Evolutionary conservation across 495 filamentous ascomycete species (phyloP).

Genomic region (Hamigera avellanea): DNA sequence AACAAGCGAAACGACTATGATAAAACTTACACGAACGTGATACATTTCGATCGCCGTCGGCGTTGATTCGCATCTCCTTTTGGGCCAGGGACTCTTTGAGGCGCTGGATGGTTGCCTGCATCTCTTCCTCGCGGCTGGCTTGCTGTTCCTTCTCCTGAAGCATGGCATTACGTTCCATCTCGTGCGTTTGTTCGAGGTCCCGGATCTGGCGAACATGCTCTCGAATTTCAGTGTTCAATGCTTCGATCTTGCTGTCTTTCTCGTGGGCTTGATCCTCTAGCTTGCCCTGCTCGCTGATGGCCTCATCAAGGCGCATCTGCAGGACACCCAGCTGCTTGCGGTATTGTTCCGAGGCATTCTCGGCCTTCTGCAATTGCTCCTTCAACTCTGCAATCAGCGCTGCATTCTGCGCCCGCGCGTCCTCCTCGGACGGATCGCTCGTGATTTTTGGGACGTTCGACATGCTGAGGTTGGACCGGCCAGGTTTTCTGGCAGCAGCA

Average conservation of each 20-base stretch:
- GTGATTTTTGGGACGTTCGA: constrained; percentile 42
- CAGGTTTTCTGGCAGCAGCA: constrained; percentile 50
- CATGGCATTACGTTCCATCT: constrained; percentile 76
- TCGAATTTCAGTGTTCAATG: constrained; percentile 65
- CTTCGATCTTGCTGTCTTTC: constrained; percentile 67
- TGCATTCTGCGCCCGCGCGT: constrained; percentile 57
- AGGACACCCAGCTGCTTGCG: constrained; percentile 75
- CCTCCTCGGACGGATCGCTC: constrained; percentile 48
- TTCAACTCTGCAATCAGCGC: constrained; percentile 78
- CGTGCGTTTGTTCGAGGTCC: constrained; percentile 82
- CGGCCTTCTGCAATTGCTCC: constrained; percentile 67
- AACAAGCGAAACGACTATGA: constrained; percentile 3
- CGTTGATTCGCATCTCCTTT: constrained; percentile 45
- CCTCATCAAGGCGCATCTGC: constrained; percentile 78
- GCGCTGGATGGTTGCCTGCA: constrained; percentile 77
- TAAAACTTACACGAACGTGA: constrained; percentile 56
- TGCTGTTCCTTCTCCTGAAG: constrained; percentile 87
- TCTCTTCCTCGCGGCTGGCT: constrained; percentile 69
- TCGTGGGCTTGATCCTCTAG: constrained; percentile 80
- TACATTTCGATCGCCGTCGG: constrained; percentile 49
- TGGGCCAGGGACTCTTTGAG: constrained; percentile 79
- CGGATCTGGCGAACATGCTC: constrained; percentile 68
- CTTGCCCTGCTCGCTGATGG: constrained; percentile 67
- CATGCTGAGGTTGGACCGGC: constrained; percentile 47
- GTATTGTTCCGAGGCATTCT: constrained; percentile 65